Evolutionary conservation across 306 rosid genomes (phyloP).

Genomic region (Quercus cerris): DNA sequence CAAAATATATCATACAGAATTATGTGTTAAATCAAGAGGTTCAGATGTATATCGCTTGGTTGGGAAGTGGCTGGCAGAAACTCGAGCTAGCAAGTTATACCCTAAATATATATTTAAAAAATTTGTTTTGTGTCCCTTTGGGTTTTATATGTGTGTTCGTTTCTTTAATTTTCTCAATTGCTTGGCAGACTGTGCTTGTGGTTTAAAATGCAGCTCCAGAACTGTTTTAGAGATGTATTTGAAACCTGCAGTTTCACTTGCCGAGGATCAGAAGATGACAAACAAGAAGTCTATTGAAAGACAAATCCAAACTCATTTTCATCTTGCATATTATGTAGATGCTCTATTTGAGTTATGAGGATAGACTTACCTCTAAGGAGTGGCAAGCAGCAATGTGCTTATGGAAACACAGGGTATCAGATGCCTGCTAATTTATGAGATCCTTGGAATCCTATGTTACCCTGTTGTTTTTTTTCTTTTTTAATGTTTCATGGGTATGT

Average conservation of each 20-base stretch:
- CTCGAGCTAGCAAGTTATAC: constrained; percentile 88
- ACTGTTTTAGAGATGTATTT: constrained; percentile 86
- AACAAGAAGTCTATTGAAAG: constrained; percentile 53
- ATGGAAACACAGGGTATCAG: constrained; percentile 80
- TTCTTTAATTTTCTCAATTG: constrained; percentile 2
- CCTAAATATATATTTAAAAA: constrained; percentile 15
- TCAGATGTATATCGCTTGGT: constrained; percentile 79
- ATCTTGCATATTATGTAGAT: constrained; percentile 90
- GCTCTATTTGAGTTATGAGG: constrained; percentile 84
- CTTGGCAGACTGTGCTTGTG: neutral
- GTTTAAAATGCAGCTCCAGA: constrained; percentile 69
- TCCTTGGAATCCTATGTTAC: constrained; percentile 2
- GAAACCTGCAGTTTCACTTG: constrained; percentile 80
- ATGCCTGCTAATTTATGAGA: neutral
- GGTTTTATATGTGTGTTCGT: constrained; percentile 2
- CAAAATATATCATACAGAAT: constrained; percentile 59
- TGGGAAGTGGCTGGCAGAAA: constrained; percentile 98
- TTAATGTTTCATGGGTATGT: constrained; percentile 8
- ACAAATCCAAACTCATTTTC: constrained; percentile 73
- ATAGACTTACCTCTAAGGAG: constrained; percentile 79
- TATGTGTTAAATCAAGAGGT: constrained; percentile 50
- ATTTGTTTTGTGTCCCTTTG: constrained; percentile 5
- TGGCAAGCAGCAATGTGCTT: constrained; percentile 90
- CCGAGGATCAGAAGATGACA: constrained; percentile 55
- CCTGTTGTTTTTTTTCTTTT: neutral